Evolutionary conservation across 2,329 filamentous ascomycete species (phyloP), one percentile per base, ranked within the genome.

Genomic region (Penicillium sp.): DNA sequence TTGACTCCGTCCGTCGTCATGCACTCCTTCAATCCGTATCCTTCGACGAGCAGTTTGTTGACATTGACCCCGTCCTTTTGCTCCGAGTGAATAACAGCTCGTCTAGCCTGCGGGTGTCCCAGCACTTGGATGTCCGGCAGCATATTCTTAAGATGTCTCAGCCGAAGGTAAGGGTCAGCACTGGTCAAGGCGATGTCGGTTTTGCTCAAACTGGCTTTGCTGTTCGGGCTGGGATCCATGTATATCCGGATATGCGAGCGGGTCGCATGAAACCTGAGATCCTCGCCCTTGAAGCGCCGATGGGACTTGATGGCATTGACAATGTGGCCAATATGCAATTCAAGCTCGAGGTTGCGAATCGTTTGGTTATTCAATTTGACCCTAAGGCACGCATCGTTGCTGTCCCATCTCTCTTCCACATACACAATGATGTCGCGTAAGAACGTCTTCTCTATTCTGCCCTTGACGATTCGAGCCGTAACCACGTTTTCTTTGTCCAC

Each of bases 1-100:
- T 95, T 81, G 5, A 99, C 89, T 61, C 94, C 94, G 60, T 92
- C 89, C 0, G 94, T 99, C 9, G 87, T 96, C 87, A 99, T 95
- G 76, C 92, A 97, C 28, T 85, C 83, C 45, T 85, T 84, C 50
- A 99, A 79, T 0, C 94, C 94, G 72, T 99, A 97, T 1, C 94
- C 94, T 81, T 97, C 94, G 3, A 99, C 94, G 12, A 87, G 77
- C 0, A 97, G 80, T 47, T 93, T 91, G 16, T 83, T 85, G 64
- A 87, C 81, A 28, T 79, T 82, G 54, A n/a, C n/a, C n/a, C n/a
- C n/a, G n/a, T n/a, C n/a, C n/a, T n/a, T n/a, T n/a, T 90, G 86
- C 49, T 87, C 85, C 2, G 90, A 91, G 66, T 94, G 88, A 69
- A 97, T 94, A 64, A 97, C 91, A 48, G 91, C 92, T 63, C 94